Evolutionary conservation across 2,329 filamentous ascomycete genomes (phyloP).

Genomic region (Dactylonectria estremocensis): DNA sequence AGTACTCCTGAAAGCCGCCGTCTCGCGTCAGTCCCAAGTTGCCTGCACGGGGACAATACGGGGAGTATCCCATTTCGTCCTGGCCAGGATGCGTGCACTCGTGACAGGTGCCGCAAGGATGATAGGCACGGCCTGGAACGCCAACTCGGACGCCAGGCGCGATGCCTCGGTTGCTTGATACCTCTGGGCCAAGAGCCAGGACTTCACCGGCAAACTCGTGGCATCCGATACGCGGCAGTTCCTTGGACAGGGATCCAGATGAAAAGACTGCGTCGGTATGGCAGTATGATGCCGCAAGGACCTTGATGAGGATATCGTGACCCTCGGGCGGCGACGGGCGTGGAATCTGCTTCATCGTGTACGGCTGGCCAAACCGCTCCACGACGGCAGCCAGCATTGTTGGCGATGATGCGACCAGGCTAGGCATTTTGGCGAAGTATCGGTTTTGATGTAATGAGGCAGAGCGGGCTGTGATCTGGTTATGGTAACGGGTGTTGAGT

Average conservation of each 20-base stretch:
- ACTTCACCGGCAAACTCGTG: slow-evolving; percentile 27
- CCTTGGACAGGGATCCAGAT: slow-evolving; percentile 12
- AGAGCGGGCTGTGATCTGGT: not conserved
- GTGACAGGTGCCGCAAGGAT: slow-evolving; percentile 26
- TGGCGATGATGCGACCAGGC: not conserved
- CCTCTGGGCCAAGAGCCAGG: slow-evolving; percentile 4
- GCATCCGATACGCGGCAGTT: slow-evolving; percentile 21
- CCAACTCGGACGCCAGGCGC: slow-evolving; percentile 10
- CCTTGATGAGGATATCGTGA: slow-evolving; percentile 25
- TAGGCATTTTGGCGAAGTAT: not conserved
- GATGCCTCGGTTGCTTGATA: not conserved
- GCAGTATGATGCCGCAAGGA: slow-evolving; percentile 25
- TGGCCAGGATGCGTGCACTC: slow-evolving; percentile 17
- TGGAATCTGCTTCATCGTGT: slow-evolving; percentile 13
- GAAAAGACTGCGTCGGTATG: slow-evolving; percentile 28
- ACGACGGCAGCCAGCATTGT: slow-evolving; percentile 18
- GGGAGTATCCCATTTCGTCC: slow-evolving; percentile 17
- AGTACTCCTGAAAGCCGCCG: slow-evolving; percentile 25
- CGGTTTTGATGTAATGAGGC: not conserved
- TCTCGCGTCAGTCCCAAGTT: slow-evolving; percentile 19
- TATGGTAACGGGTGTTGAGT: not conserved
- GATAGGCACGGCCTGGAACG: slow-evolving; percentile 24
- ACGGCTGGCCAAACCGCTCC: slow-evolving; percentile 18
- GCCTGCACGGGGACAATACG: slow-evolving; percentile 16
- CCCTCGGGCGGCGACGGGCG: not conserved